These are phyloP conservation scores for Flagelloscypha sp. DNA, from an alignment of 768 basidiomycete genomes.

Conservation along the genomic window DNA sequence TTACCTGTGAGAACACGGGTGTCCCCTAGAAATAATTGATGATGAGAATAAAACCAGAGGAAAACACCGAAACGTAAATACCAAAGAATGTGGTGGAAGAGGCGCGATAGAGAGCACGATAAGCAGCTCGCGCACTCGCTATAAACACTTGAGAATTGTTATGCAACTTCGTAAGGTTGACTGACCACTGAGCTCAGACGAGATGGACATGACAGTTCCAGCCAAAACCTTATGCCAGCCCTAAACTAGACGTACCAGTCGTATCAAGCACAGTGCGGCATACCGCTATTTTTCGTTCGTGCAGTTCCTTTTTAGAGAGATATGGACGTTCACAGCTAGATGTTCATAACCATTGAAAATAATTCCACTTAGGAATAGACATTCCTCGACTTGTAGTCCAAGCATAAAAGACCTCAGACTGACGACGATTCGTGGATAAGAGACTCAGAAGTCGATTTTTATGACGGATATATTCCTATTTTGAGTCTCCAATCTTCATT, in stretches of 20 bases:
- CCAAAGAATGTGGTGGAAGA: slow-evolving; percentile 62
- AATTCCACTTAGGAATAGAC: too few species aligned
- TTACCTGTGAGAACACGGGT: too few species aligned
- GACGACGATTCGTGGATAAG: too few species aligned
- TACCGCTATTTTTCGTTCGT: neutral
- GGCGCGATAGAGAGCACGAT: slow-evolving; percentile 63
- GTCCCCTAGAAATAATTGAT: too few species aligned
- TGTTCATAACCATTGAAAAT: too few species aligned
- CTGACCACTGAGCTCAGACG: slow-evolving; percentile 48
- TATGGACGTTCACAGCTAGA: neutral
- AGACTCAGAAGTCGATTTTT: too few species aligned
- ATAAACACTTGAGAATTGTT: too few species aligned
- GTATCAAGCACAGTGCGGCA: neutral
- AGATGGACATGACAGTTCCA: slow-evolving; percentile 37
- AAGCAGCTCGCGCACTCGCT: slow-evolving; percentile 65
- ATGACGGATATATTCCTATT: too few species aligned
- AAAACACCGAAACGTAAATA: slow-evolving; percentile 14
- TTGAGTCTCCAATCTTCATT: slow-evolving; percentile 12
- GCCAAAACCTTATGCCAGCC: neutral
- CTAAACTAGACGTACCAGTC: neutral
- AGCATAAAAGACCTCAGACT: too few species aligned
- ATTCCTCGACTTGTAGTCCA: too few species aligned
- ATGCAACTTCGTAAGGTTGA: too few species aligned
- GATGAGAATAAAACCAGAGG: too few species aligned
- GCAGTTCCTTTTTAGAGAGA: neutral